phyloP scores from a whole-genome alignment of 2,329 filamentous ascomycete genomes.

The Sporothrix luriei region DNA sequence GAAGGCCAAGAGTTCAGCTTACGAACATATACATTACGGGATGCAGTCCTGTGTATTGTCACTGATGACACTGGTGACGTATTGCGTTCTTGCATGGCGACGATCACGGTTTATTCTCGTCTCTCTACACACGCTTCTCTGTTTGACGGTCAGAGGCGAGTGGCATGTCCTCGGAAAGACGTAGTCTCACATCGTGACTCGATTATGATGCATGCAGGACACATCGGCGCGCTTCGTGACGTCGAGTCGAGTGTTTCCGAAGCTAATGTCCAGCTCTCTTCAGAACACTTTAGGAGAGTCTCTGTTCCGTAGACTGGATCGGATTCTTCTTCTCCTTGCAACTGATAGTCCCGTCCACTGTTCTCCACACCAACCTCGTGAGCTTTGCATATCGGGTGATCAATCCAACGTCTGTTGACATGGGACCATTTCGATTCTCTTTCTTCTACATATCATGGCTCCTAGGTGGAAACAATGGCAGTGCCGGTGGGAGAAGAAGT shows the following conservation, averaged over 20 bases:
- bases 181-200: not conserved
- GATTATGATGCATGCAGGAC: not conserved
- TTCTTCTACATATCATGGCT: no score
- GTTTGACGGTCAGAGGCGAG: not conserved
- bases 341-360: no score
- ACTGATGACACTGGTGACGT: not conserved
- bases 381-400: not conserved
- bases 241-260: not conserved
- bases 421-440: not conserved
- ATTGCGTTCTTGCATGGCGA: not conserved
- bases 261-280: not conserved
- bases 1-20: not conserved
- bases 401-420: not conserved
- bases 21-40: not conserved
- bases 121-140: not conserved
- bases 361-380: slow-evolving; percentile 1
- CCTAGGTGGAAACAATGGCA: not conserved
- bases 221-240: not conserved
- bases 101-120: not conserved
- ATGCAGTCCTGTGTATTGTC: not conserved
- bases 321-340: no score
- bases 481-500: not conserved
- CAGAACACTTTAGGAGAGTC: no score
- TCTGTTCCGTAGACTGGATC: no score
- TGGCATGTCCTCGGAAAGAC: not conserved